Base-by-base conservation (phyloP, 2,329 filamentous ascomycete genomes). In the Byssochlamys sp. region DNA sequence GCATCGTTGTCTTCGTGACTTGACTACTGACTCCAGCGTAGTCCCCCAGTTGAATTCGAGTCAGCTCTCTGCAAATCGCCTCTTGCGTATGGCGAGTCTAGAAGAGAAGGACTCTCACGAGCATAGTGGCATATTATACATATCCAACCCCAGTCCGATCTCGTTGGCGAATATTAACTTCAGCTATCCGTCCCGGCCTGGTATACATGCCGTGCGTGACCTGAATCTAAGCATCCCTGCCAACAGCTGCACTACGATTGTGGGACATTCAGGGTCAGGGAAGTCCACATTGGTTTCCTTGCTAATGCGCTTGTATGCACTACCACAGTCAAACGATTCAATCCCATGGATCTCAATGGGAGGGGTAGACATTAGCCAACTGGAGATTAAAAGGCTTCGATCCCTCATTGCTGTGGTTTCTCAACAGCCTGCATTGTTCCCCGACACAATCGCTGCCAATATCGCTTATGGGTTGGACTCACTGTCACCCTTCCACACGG, bases 231-330 rank as follows among this genome's bases (percentile, higher is more conserved):
- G 73, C 0, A 82, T 96, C 55, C 68, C 77, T 1, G 71, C 80
- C 0, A 84, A 86, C 25, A 84, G 81, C 3, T 88, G 84, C 62
- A 86, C 86, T 0, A 90, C 89, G 2, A 84, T 97, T 24, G 90
- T 95, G 1, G 91, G 92, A 0, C 76, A 82, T 0, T 96, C 91
- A 0, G 92, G 94, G 0, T 89, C 87, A n/a, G 92, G 94, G 0
- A 97, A 99, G 74, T 91, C 88, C 12, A 96, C 92, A 0, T 79
- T 96, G 35, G 81, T 87, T 0, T 83, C 87, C 0, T 75, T 97
- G 0, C 77, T 97, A 0, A 75, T 95, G 3, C 84, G 87, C 0
- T 78, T 96, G 0, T 90, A 94, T 66, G 71, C 77, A 55, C 62
- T 71, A 1, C 64, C 66, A 2, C 55, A 64, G 1, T 65, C 67